Conservation (phyloP, 208 protist species). For the Crithidia acanthocephali region DNA sequence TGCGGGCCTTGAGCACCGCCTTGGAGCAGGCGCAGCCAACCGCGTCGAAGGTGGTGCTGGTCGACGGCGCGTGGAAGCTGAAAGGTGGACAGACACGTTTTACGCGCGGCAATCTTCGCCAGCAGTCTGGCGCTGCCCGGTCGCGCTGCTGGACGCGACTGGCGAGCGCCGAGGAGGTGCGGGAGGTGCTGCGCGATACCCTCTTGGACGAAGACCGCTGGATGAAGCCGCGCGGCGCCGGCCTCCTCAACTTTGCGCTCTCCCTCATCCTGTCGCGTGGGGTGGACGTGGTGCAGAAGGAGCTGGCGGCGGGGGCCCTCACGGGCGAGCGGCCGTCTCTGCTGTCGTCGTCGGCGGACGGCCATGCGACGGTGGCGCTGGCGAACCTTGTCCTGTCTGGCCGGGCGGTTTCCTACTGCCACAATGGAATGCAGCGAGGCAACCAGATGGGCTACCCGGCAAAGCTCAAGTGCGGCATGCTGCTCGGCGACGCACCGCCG, state of each 20-base stretch:
- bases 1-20: constrained; percentile 51
- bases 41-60: constrained; percentile 54
- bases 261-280: constrained; percentile 76
- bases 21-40: constrained; percentile 69
- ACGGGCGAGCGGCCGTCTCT: constrained; percentile 21
- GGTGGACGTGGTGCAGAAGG: constrained; percentile 38
- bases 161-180: constrained; percentile 44
- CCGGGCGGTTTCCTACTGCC: constrained; percentile 30
- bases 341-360: constrained; percentile 14
- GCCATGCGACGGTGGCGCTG: constrained; percentile 54
- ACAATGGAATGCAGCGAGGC: constrained; percentile 38
- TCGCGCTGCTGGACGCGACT: constrained; percentile 48
- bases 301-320: constrained; percentile 22
- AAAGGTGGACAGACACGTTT: constrained; percentile 14
- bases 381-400: constrained; percentile 56
- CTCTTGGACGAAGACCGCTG: constrained; percentile 44
- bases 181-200: constrained; percentile 36
- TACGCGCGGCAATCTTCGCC: constrained; percentile 15
- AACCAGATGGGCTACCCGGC: constrained; percentile 39
- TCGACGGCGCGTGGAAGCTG: constrained; percentile 45
- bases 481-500: constrained; percentile 25
- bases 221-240: constrained; percentile 58
- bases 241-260: constrained; percentile 75
- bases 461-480: constrained; percentile 38
- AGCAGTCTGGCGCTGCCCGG: constrained; percentile 16